Base-by-base conservation (phyloP, 176 grass and related monocot species). In the Bothriochloa decipiens region DNA sequence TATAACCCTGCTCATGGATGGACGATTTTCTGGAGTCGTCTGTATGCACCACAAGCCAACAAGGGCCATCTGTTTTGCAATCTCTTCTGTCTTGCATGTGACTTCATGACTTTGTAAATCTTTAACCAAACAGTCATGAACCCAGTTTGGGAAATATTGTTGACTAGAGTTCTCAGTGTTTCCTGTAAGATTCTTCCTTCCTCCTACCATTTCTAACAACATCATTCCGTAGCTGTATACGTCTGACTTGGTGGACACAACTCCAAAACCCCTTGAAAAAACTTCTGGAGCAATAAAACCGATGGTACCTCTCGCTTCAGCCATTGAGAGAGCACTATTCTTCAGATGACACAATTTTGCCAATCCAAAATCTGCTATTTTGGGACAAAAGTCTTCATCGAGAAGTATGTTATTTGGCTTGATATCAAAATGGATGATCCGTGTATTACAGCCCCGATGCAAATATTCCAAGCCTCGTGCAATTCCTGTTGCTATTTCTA, bases 351-450 rank as follows among this genome's bases (percentile, higher is more conserved):
- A 95, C 39, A 92, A 6, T 77, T 95, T 95, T 0, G 90, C 93
- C 12, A 95, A 66, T 32, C 93, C 93, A 69, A 92, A 95, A 69
- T 92, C 90, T 5, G 90, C 90, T 46, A 92, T 90, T 68, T 95
- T 95, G 1, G 94, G 94, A 32, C 68, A 82, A 16, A 93, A 93
- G 1, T 89, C 69, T 23, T 89, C n/a, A 16, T 91, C 86, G 1
- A 96, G 35, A 65, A 96, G 84, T 8, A 93, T 87, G 13, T 96
- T 96, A 0, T 93, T 86, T 23, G 94, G 91, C 63, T 96, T 96
- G 42, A 96, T 91, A 60, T 96, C 94, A 67, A 93, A 96, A 89
- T 96, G 94, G n/a, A 96, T 86, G 29, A 93, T 93, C 5, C 73
- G 88, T 2, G 84, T 77, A 18, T 11, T 94, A 32, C 92, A 91